A percentile compares a stretch with the other conserved stretches of the same genome.
phyloP scores from a whole-genome alignment of 768 basidiomycete species.

The Russula ochroleuca region DNA sequence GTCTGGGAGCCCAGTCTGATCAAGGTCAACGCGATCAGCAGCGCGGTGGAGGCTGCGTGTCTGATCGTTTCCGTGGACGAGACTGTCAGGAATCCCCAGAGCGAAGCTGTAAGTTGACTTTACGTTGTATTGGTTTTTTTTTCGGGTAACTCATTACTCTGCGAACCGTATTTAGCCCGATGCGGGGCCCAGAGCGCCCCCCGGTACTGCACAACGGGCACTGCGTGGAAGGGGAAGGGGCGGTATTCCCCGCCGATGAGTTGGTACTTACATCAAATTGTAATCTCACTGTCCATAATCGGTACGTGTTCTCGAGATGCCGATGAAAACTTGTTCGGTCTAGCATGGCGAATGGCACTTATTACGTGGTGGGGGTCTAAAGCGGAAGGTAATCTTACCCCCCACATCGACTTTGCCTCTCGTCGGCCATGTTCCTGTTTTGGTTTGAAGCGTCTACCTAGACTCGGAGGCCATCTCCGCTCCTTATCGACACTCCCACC shows the following conservation, averaged over 20 bases:
- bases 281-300: neutral
- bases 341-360: too few species aligned
- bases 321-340: too few species aligned
- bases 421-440: neutral
- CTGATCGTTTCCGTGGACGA: constrained; percentile 95
- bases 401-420: too few species aligned
- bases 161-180: constrained; percentile 48
- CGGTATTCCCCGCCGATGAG: constrained; percentile 58
- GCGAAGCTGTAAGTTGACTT: constrained; percentile 67
- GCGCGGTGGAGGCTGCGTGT: constrained; percentile 94
- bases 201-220: constrained; percentile 85
- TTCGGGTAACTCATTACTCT: constrained; percentile 26
- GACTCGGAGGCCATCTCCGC: neutral
- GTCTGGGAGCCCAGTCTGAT: constrained; percentile 98
- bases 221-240: constrained; percentile 85
- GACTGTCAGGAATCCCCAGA: constrained; percentile 93
- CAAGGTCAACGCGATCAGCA: constrained; percentile 92
- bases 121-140: neutral
- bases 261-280: constrained; percentile 15
- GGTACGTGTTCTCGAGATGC: too few species aligned
- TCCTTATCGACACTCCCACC: neutral
- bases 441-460: neutral
- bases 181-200: constrained; percentile 83
- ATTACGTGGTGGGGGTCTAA: too few species aligned
- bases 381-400: too few species aligned